Conservation (phyloP, 2,329 filamentous ascomycete species). For the Herpomyces periplanetae region DNA sequence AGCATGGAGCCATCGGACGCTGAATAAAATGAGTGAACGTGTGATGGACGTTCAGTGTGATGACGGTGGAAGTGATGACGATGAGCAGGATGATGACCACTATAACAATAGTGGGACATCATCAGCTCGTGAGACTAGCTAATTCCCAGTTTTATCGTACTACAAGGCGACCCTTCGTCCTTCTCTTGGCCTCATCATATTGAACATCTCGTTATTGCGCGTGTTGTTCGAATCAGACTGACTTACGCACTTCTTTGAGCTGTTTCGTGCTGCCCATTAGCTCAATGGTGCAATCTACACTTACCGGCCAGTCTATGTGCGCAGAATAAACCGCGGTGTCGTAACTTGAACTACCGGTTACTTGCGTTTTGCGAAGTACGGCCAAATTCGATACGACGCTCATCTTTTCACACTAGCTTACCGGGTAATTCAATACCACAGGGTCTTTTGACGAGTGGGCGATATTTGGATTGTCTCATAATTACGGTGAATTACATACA, state of each 20-base stretch:
- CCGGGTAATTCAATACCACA: too few relatives aligned
- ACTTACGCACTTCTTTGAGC: constrained; percentile 68
- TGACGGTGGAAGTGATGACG: constrained; percentile 12
- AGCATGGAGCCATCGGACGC: constrained; percentile 24
- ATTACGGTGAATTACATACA: too few relatives aligned
- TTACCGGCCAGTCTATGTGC: constrained; percentile 93
- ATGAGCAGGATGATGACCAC: constrained; percentile 15
- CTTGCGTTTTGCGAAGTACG: constrained; percentile 1
- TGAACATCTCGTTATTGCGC: constrained; percentile 1
- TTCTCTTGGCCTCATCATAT: constrained; percentile 2
- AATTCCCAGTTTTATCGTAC: constrained; percentile 2
- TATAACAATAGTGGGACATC: constrained; percentile 3
- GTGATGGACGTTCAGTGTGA: constrained; percentile 36
- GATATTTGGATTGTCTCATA: too few relatives aligned
- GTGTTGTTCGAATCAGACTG: constrained; percentile 1
- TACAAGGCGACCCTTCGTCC: constrained; percentile 3
- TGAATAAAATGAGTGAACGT: constrained; percentile 34
- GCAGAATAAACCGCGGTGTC: constrained; percentile 16
- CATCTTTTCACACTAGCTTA: too few relatives aligned
- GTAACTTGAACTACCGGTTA: constrained; percentile 4
- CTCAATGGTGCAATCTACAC: too few relatives aligned
- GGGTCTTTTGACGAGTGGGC: too few relatives aligned
- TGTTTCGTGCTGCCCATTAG: constrained; percentile 37
- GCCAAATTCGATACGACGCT: too few relatives aligned
- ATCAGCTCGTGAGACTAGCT: background rate